phyloP scores from a whole-genome alignment of 176 grass and related monocot species.

The Zizania latifolia region DNA sequence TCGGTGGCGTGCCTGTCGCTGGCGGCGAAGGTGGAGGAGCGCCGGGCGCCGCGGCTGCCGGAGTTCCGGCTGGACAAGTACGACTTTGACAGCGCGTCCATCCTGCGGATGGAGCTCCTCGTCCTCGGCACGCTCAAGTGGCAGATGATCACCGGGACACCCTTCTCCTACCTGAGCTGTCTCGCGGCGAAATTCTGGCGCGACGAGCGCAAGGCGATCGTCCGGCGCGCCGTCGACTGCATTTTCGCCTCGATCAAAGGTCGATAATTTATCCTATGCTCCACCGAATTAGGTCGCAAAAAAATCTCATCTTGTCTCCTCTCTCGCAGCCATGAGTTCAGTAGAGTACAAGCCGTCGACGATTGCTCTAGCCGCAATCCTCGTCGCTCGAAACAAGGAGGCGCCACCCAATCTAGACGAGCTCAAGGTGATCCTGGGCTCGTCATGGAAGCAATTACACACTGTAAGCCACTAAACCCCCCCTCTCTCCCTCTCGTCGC shows the following conservation, averaged over 20 bases:
- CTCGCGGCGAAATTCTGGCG: slow-evolving; percentile 46
- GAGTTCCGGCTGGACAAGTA: slow-evolving; percentile 47
- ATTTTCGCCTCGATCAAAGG: slow-evolving; percentile 60
- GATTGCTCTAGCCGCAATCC: slow-evolving; percentile 62
- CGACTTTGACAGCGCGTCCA: slow-evolving; percentile 33
- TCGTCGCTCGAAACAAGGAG: slow-evolving; percentile 33
- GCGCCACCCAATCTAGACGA: slow-evolving; percentile 40
- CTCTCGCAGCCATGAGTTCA: slow-evolving; percentile 56
- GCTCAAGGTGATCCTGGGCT: slow-evolving; percentile 42
- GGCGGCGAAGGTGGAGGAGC: slow-evolving; percentile 87
- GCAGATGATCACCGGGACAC: slow-evolving; percentile 63
- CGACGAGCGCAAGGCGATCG: slow-evolving; percentile 33
- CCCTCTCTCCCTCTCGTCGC: not conserved
- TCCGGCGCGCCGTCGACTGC: slow-evolving; percentile 46
- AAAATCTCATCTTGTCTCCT: not conserved
- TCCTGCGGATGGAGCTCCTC: slow-evolving; percentile 86
- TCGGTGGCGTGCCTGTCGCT: slow-evolving; percentile 76
- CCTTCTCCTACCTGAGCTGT: slow-evolving; percentile 75
- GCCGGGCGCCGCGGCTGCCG: slow-evolving; percentile 38
- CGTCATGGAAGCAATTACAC: slow-evolving; percentile 51
- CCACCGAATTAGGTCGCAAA: not conserved
- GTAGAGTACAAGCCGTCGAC: slow-evolving; percentile 55
- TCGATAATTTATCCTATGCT: not conserved
- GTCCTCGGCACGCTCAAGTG: slow-evolving; percentile 62
- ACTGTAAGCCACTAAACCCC: slow-evolving; percentile 53